Evolutionary conservation across 2,329 filamentous ascomycete species (phyloP).

Genomic region (Aspergillus flavus): DNA sequence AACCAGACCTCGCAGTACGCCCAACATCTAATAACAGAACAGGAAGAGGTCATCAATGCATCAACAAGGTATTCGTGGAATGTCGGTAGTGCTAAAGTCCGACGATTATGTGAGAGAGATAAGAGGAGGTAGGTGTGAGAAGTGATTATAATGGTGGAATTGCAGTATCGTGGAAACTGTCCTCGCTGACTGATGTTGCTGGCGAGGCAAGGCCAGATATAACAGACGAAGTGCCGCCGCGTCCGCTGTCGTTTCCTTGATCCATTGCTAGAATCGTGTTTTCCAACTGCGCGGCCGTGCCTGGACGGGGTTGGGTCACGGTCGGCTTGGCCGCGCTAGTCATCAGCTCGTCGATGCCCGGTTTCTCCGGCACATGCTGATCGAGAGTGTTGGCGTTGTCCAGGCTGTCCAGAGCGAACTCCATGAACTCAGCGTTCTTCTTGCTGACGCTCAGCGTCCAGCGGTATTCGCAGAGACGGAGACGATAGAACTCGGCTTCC

Average conservation of each 20-base stretch:
- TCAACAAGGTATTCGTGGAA: background rate
- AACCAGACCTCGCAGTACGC: conserved; percentile 1
- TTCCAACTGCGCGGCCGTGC: conserved; percentile 21
- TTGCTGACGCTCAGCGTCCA: conserved; percentile 91
- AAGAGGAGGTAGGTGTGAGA: background rate
- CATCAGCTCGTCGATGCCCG: conserved; percentile 56
- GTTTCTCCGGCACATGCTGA: conserved; percentile 72
- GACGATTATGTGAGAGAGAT: background rate
- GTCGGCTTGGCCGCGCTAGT: conserved; percentile 31
- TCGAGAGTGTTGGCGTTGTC: conserved; percentile 71
- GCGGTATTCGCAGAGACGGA: conserved; percentile 82
- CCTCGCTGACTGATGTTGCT: conserved; percentile 39
- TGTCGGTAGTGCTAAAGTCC: background rate
- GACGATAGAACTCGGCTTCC: conserved; percentile 89
- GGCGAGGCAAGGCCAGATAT: conserved; percentile 42
- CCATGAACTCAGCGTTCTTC: conserved; percentile 61
- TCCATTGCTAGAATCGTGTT: conserved; percentile 32
- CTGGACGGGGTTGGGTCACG: conserved; percentile 21
- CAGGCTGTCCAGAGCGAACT: conserved; percentile 75
- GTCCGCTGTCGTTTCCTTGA: conserved; percentile 18
- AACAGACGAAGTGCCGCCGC: conserved; percentile 35
- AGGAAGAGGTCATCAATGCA: conserved; percentile 5
- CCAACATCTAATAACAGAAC: conserved; percentile 3
- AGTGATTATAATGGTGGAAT: conserved; percentile 14
- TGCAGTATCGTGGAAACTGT: conserved; percentile 30